Evolutionary conservation across 2,329 filamentous ascomycete species (phyloP), one percentile per base, ranked within the genome.

Genomic region (Davidsoniella eucalypti): DNA sequence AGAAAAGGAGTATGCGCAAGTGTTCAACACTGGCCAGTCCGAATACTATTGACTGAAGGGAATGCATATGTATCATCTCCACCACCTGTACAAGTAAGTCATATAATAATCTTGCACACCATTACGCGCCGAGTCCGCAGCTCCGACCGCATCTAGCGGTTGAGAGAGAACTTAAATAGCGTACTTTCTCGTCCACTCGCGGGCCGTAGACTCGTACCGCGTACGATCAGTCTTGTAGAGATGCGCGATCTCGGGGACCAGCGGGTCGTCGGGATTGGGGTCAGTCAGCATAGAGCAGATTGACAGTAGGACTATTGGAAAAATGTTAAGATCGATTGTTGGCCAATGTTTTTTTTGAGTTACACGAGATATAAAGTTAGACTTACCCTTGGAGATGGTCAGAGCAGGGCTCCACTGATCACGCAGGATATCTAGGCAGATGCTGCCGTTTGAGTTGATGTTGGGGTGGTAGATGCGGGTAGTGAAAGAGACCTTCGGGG

Each of bases 261-360:
- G 82, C 63, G 92, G 92, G 69, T 98, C 92, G 67, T 98, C 92
- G 57, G 92, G 92, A 76, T 98, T 98, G 60, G 92, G 92, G 72
- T 98, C 92, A 64, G 92, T 98, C 67, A 98, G 75, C 92, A 98
- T 96, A 49, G 92, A 98, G 77, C 92, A 98, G 75, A 98, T 98
- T 53, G 92, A 96, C 57, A 98, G 79, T 25, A 98, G 77, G 52
- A 98, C 92, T 96, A 54, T 50, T 2, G 50, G 41, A 56, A 56
- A 54, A 47, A 14, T 14, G 51, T 52, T 44, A 52, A 51, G 18
- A 40, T 37, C 10, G 5, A 33, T 33, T 16, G 47, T 37, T 29
- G 26, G 26, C 10, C 26, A 29, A 29, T 29, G 26, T 29, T 29
- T 29, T 29, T 33, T 29, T 29, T 33, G 10, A 12, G 26, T 33